Conservation (phyloP, 2,329 filamentous ascomycete genomes). For the Aspergillus carbonarius region DNA sequence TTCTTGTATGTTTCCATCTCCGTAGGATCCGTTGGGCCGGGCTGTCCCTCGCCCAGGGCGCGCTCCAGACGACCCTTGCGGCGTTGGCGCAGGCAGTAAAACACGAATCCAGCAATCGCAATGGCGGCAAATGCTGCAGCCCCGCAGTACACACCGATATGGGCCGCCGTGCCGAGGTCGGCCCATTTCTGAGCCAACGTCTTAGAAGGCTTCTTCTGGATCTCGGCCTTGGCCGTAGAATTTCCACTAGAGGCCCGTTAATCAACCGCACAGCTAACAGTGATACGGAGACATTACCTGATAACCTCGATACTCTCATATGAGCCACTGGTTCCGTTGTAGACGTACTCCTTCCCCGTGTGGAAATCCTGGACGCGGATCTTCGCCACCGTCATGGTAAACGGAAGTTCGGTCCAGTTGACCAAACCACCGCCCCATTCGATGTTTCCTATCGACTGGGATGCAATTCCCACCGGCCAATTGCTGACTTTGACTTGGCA, state of each 20-base stretch:
- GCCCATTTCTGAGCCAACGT: not conserved
- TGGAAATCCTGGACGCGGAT: not conserved
- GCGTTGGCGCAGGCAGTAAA: not conserved
- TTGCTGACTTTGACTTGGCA: not conserved
- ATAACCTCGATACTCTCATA: not conserved
- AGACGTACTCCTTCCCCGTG: not conserved
- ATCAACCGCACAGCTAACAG: not conserved
- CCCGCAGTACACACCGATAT: not conserved
- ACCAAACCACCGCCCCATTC: slow-evolving; percentile 5
- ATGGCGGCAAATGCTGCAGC: not conserved
- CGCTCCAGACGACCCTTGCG: not conserved
- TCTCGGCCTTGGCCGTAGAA: not conserved
- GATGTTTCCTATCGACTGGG: not conserved
- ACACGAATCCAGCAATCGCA: not conserved
- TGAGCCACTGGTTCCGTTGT: not conserved
- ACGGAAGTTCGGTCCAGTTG: not conserved
- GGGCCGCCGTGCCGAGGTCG: not conserved
- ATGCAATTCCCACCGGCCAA: not conserved
- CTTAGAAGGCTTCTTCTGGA: not conserved
- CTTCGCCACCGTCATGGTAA: not conserved
- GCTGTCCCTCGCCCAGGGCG: not conserved
- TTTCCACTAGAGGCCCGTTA: not conserved
- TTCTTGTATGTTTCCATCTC: not conserved
- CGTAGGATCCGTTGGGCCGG: not conserved
- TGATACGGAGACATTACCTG: not conserved